Percentiles rank a stretch among this genome's conserved stretches.
These are phyloP conservation scores for Beta lomatogona DNA, from an alignment of 179 eudicot genomes.

Conservation along the genomic window DNA sequence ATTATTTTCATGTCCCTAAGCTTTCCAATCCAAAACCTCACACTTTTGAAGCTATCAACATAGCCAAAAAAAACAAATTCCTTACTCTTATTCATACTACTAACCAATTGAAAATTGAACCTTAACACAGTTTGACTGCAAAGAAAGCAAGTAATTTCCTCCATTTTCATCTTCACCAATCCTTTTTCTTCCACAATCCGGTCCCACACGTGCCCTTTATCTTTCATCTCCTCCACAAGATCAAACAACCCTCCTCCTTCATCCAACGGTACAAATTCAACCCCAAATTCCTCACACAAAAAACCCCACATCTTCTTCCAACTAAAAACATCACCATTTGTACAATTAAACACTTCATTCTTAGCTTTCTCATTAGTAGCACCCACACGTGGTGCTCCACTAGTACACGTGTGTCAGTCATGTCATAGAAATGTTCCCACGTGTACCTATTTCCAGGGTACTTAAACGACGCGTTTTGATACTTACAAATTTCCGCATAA, in stretches of 20 bases:
- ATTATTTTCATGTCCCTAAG: constrained; percentile 43
- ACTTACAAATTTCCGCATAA: constrained; percentile 34
- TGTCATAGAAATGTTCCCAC: constrained; percentile 42
- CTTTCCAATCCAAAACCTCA: constrained; percentile 36
- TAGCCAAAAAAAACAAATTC: constrained; percentile 40
- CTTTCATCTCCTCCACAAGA: constrained; percentile 28
- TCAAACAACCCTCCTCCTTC: constrained; percentile 29
- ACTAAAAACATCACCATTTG: constrained; percentile 39
- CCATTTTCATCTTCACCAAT: constrained; percentile 31
- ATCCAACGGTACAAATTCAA: constrained; percentile 30
- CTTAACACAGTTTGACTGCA: constrained; percentile 12
- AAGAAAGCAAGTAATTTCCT: constrained; percentile 34
- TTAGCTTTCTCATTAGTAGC: constrained; percentile 17
- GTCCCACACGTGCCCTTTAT: constrained; percentile 39
- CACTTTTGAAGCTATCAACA: constrained; percentile 31
- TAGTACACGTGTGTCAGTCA: constrained; percentile 35
- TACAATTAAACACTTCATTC: constrained; percentile 42
- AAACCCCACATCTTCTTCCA: constrained; percentile 39
- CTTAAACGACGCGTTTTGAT: constrained; percentile 18
- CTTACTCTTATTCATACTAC: constrained; percentile 48
- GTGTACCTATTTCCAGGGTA: constrained; percentile 34
- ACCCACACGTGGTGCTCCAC: constrained; percentile 43
- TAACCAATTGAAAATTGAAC: constrained; percentile 33
- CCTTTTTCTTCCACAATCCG: constrained; percentile 36
- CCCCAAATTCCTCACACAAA: constrained; percentile 33